Conservation (phyloP, 2,329 filamentous ascomycete species). For the Alternaria infectoria region DNA sequence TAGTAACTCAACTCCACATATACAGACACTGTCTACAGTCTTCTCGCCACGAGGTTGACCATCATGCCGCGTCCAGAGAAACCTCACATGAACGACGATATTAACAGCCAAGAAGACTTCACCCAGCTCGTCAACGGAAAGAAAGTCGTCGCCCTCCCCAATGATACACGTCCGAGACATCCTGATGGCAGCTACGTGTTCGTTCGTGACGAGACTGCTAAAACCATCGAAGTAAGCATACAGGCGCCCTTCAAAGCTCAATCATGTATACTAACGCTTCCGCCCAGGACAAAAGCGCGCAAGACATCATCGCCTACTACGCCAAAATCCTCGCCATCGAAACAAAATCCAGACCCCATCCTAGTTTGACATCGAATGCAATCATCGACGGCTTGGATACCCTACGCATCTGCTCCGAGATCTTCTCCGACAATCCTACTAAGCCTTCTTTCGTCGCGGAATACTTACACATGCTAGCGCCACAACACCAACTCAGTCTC, state of each 20-base stretch:
- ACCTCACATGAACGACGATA: neutral
- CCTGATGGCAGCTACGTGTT: neutral
- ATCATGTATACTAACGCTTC: neutral
- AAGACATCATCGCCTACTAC: neutral
- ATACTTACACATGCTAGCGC: neutral
- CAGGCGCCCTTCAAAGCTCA: neutral
- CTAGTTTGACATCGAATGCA: neutral
- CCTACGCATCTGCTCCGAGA: neutral
- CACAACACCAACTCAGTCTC: neutral
- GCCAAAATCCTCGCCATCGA: neutral
- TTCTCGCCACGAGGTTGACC: neutral
- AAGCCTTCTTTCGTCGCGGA: neutral
- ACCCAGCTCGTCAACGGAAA: neutral
- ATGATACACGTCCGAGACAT: neutral
- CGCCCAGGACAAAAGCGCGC: neutral
- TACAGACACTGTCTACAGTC: neutral
- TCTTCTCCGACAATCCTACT: neutral
- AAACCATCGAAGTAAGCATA: neutral
- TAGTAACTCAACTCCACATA: neutral
- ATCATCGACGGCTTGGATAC: neutral
- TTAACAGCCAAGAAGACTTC: neutral
- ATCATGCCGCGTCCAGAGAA: neutral
- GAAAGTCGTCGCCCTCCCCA: neutral
- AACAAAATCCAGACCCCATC: neutral
- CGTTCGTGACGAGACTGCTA: neutral